phyloP scores from a whole-genome alignment of 2,329 filamentous ascomycete genomes.

The Stemphylium lycopersici region DNA sequence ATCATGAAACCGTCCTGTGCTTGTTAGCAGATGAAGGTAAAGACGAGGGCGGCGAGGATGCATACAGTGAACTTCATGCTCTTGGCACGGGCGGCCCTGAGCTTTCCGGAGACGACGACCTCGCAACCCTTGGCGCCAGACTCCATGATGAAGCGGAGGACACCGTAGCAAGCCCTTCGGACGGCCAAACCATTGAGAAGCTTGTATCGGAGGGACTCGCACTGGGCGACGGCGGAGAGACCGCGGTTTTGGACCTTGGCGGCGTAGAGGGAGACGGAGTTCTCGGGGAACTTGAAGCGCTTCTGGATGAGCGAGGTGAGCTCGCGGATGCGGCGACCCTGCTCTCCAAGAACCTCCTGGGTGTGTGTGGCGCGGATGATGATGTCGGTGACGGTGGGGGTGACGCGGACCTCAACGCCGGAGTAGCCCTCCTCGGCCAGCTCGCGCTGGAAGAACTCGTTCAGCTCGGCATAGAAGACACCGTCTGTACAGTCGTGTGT shows the following conservation, averaged over 20 bases:
- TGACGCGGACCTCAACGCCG: constrained; percentile 99
- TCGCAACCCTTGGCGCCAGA: constrained; percentile 99
- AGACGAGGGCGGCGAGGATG: not conserved
- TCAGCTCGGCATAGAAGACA: constrained; percentile 99
- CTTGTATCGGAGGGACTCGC: constrained; percentile 99
- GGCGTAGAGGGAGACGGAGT: constrained; percentile 99
- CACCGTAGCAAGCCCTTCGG: constrained; percentile 99
- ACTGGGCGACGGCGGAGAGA: constrained; percentile 99
- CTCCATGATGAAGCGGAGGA: constrained; percentile 99
- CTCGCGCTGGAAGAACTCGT: constrained; percentile 99
- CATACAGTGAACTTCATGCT: constrained; percentile 99
- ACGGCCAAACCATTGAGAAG: constrained; percentile 99
- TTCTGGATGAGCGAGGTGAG: constrained; percentile 99
- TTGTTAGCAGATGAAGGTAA: constrained; percentile 23
- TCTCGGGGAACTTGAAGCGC: constrained; percentile 99
- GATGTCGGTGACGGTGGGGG: constrained; percentile 99
- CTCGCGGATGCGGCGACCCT: constrained; percentile 99
- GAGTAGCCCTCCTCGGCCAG: constrained; percentile 99
- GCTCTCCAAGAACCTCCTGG: constrained; percentile 99
- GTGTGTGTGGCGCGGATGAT: constrained; percentile 99
- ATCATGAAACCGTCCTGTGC: constrained; percentile 97
- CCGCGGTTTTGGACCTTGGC: constrained; percentile 99
- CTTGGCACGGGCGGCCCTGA: constrained; percentile 98
- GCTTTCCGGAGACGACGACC: constrained; percentile 99
- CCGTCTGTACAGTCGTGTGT: constrained; percentile 66